Base-by-base conservation (phyloP, 352 stramenopile species). In the Chrysophaeum taylorii region DNA sequence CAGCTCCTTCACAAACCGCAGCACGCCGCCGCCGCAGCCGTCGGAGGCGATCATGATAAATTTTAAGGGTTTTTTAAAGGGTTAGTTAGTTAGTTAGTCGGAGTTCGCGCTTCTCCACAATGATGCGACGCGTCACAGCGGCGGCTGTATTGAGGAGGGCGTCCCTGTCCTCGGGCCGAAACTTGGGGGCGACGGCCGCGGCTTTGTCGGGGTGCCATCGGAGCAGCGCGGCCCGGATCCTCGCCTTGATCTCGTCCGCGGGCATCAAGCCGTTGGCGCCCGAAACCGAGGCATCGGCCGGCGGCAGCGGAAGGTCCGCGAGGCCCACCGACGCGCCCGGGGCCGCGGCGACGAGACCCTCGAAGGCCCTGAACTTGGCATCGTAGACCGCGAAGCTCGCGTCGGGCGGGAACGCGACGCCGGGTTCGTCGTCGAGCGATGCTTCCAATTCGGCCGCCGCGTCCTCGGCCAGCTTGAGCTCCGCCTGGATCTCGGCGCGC, bases 21-120 rank as follows among this genome's bases (percentile, higher is more conserved):
- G n/a, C n/a, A n/a, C n/a, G n/a, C n/a, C n/a, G n/a, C n/a, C n/a
- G n/a, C n/a, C n/a, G n/a, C n/a, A n/a, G n/a, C n/a, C n/a, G n/a
- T n/a, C n/a, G n/a, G n/a, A n/a, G n/a, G n/a, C n/a, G n/a, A n/a
- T n/a, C n/a, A n/a, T n/a, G n/a, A n/a, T n/a, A n/a, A n/a, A n/a
- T n/a, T n/a, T n/a, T n/a, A n/a, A n/a, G n/a, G n/a, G n/a, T n/a
- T n/a, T n/a, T n/a, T n/a, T n/a, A n/a, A n/a, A n/a, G n/a, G n/a
- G n/a, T n/a, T n/a, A n/a, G n/a, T n/a, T n/a, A n/a, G n/a, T n/a
- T n/a, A n/a, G n/a, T n/a, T n/a, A n/a, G n/a, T n/a, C n/a, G n/a
- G n/a, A n/a, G n/a, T n/a, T n/a, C n/a, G n/a, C n/a, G n/a, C 57
- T 66, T 66, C 35, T 66, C 57, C 14, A 33, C 31, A 23, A 66